Base-by-base conservation (phyloP, 371 early-diverging fungal species). In the Capillidium rhysosporum region DNA sequence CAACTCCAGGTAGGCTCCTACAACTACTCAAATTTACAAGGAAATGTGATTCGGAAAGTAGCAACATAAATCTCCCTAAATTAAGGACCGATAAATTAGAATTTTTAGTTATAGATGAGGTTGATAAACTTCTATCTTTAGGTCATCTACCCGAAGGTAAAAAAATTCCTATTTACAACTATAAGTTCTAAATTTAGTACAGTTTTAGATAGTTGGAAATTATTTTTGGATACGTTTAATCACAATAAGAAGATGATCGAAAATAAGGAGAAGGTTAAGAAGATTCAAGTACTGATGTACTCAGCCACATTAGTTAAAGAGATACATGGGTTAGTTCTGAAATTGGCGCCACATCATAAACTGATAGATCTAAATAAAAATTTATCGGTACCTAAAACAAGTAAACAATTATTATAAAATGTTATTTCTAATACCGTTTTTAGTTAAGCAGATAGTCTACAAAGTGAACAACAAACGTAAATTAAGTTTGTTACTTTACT, bases 41-140 rank as follows among this genome's bases (percentile, higher is more conserved):
- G n/a, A 26, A 21, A 34, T 34, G 14, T 24, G 34, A 52, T 16
- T 38, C 25, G 23, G 7, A 18, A 51, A 51, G 24, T 10, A 51
- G n/a, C n/a, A 31, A 9, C 51, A 16, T 21, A 23, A 51, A 9
- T 51, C 8, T 29, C 29, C 51, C 18, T 23, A 26, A 24, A 21
- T 25, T 53, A 20, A 9, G 44, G 12, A 26, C 23, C 5, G 20
- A 16, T 8, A 21, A 38, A 14, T 9, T 54, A 9, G 21, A 41
- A n/a, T 30, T 41, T 54, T 44, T 54, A 14, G 46, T 54, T 7
- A 16, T 54, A 8, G 54, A 54, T 46, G 54, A 54, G 29, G 40
- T 40, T 18, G 54, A 54, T 46, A 43, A 45, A 30, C 30, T 54
- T 3, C 28, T 54, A 20, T 16, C 16, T 20, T 21, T 54, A 12